Base-by-base conservation (phyloP, 257 asterid genomes). In the Capsicum rhomboideum region DNA sequence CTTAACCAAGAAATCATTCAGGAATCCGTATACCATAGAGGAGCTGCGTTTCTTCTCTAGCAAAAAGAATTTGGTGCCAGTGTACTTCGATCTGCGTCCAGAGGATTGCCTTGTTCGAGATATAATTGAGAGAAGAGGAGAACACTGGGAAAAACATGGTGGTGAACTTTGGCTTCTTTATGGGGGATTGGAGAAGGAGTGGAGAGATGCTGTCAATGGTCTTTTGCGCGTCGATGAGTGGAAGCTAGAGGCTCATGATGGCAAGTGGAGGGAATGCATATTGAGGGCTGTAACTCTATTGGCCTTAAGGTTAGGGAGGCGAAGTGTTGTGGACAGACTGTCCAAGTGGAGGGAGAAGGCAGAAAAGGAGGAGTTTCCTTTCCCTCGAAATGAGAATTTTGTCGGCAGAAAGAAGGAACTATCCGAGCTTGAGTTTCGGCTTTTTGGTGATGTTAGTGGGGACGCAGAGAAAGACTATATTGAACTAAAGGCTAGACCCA, bases 221-320 rank as follows among this genome's bases (percentile, higher is more conserved):
- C 96, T 97, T 82, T 89, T 95, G 55, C 98, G 97, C 68, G 95
- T 91, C 21, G 99, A 93, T 46, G 99, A 97, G 89, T 97, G 98
- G 99, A 94, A 94, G 84, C 92, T 97, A 3, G 97, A 95, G 90
- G 99, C 97, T 46, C 90, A 85, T 50, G 97, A 92, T 78, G 98
- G 97, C 50, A 91, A 90, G 87, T 97, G 99, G 99, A 89, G 99
- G 91, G 95, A 95, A 54, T 97, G 99, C 90, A 91, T 97, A 50
- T 80, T 93, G 37, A 84, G 94, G 83, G 98, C 98, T 6, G 97
- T 95, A 31, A 90, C 99, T 16, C 95, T 97, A 55, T 84, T 97
- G 93, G 99, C 99, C 7, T 84, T 95, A 88, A 90, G 97, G 87
- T 83, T 95, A 88, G 99, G 99, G 58, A 90, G 97, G 90, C 90